Percentiles rank a stretch among this genome's conserved stretches.
These are phyloP conservation scores for Pseudopithomyces maydicus DNA, from an alignment of 2,329 filamentous ascomycete species.

Conservation along the genomic window DNA sequence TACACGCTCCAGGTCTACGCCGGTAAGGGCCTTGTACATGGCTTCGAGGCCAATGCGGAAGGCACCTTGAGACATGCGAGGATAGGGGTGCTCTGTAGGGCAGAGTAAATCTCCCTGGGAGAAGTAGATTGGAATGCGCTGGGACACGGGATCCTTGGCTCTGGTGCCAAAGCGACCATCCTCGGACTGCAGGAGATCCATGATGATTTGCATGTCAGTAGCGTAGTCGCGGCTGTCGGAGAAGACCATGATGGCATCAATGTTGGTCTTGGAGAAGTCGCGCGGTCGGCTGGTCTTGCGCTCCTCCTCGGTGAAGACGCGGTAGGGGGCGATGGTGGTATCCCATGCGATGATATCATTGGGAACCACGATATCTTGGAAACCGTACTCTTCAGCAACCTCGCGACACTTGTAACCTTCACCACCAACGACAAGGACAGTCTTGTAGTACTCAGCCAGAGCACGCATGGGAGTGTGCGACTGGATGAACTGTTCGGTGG, in stretches of 20 bases:
- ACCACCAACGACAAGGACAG: conserved; percentile 75
- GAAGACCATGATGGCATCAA: conserved; percentile 76
- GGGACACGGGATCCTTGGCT: conserved; percentile 67
- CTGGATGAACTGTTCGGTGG: conserved; percentile 76
- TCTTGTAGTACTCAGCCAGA: conserved; percentile 75
- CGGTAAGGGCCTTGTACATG: conserved; percentile 73
- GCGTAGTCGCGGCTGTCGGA: conserved; percentile 76
- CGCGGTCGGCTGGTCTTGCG: conserved; percentile 69
- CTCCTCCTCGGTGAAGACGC: conserved; percentile 70
- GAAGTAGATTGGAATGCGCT: conserved; percentile 77
- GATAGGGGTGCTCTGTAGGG: conserved; percentile 62
- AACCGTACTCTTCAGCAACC: conserved; percentile 74
- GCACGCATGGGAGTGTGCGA: conserved; percentile 79
- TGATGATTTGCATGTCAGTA: conserved; percentile 77
- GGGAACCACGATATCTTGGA: conserved; percentile 73
- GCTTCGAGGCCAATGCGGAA: conserved; percentile 77
- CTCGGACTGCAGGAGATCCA: conserved; percentile 72
- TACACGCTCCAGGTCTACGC: conserved; percentile 73
- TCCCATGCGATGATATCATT: conserved; percentile 76
- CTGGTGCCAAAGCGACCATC: conserved; percentile 69
- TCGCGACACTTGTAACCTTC: conserved; percentile 76
- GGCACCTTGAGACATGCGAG: conserved; percentile 74
- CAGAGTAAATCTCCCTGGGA: conserved; percentile 69
- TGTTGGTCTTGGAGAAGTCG: conserved; percentile 73
- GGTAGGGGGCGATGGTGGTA: conserved; percentile 70